Evolutionary conservation across 2,329 filamentous ascomycete genomes (phyloP).

Genomic region (Fusarium foetens): DNA sequence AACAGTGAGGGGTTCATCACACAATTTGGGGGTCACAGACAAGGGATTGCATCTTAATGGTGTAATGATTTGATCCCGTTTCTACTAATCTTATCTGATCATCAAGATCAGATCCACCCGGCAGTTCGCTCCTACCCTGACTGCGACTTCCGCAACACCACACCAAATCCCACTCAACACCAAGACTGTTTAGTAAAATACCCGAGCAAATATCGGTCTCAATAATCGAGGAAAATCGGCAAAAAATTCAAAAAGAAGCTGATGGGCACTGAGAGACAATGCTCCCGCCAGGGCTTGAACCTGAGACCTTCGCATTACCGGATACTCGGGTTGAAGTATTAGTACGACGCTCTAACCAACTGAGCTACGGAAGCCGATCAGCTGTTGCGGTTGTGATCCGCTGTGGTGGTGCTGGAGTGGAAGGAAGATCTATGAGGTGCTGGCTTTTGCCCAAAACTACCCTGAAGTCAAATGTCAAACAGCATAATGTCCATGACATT

Average conservation of each 20-base stretch:
- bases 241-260: slow-evolving; percentile 4
- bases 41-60: background rate
- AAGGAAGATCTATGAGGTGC: background rate
- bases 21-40: slow-evolving; percentile 5
- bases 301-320: slow-evolving; percentile 45
- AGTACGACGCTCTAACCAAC: slow-evolving; percentile 47
- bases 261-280: slow-evolving; percentile 33
- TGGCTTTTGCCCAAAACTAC: background rate
- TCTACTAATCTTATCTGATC: slow-evolving; percentile 34
- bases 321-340: slow-evolving; percentile 37
- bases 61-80: slow-evolving; percentile 7
- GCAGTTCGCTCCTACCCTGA: background rate
- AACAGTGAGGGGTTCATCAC: background rate
- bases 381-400: slow-evolving; percentile 2
- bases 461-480: background rate
- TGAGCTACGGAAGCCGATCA: slow-evolving; percentile 46
- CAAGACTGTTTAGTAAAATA: background rate
- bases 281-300: slow-evolving; percentile 46
- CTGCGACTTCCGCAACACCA: background rate
- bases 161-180: background rate
- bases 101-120: slow-evolving; percentile 10
- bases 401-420: background rate
- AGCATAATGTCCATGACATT: background rate
- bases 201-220: background rate
- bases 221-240: background rate